Evolutionary conservation across 306 rosid genomes (phyloP).

Genomic region (Cicer arietinum): DNA sequence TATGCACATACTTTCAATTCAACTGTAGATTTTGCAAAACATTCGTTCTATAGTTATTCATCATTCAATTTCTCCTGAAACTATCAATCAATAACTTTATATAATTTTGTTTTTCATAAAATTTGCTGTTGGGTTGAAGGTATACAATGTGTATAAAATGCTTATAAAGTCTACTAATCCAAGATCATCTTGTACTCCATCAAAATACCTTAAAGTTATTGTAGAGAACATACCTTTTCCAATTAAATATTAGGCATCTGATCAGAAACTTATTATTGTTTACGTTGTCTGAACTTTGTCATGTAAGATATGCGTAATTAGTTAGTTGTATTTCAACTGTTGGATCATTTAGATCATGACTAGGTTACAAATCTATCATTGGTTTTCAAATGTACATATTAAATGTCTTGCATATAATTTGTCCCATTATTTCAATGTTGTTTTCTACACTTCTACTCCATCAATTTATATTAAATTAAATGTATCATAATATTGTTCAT

Average conservation of each 20-base stretch:
- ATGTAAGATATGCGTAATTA: not conserved
- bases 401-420: not conserved
- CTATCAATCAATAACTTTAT: not conserved
- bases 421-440: slow-evolving; percentile 9
- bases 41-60: slow-evolving; percentile 31
- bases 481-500: slow-evolving; percentile 18
- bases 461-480: slow-evolving; percentile 1
- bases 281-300: not conserved
- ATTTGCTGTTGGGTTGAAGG: slow-evolving; percentile 10
- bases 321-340: slow-evolving; percentile 10
- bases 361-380: slow-evolving; percentile 12
- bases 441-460: slow-evolving; percentile 17
- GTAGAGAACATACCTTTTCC: not conserved
- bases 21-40: not conserved
- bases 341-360: slow-evolving; percentile 21
- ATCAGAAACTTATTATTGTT: slow-evolving; percentile 11
- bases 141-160: not conserved
- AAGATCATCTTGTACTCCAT: slow-evolving; percentile 18
- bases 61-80: not conserved
- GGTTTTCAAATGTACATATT: slow-evolving; percentile 7
- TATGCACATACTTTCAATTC: not conserved
- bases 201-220: not conserved
- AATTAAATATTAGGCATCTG: slow-evolving; percentile 26
- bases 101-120: not conserved
- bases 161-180: slow-evolving; percentile 4